phyloP scores from a whole-genome alignment of 306 rosid genomes.

The Biancaea sappan region DNA sequence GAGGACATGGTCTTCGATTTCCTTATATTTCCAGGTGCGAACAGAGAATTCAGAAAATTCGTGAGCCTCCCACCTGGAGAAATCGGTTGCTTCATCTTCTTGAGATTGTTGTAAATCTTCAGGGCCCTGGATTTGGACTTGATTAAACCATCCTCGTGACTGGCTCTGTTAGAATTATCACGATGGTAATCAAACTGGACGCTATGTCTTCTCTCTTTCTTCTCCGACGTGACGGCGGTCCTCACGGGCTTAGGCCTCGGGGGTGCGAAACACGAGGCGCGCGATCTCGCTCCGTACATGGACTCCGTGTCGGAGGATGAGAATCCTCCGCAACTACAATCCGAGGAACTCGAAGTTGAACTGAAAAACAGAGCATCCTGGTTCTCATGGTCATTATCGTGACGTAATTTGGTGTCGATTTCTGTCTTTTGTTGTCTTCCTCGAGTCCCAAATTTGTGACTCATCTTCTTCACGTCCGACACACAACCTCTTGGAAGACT shows the following conservation, averaged over 20 bases:
- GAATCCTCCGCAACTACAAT: conserved; percentile 77
- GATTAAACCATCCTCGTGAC: conserved; percentile 40
- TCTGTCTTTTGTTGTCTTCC: conserved; percentile 26
- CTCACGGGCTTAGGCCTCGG: conserved; percentile 57
- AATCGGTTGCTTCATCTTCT: conserved; percentile 90
- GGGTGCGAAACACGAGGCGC: conserved; percentile 54
- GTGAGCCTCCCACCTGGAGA: conserved; percentile 81
- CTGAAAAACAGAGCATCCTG: conserved; percentile 66
- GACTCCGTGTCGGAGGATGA: conserved; percentile 89
- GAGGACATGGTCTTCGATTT: conserved; percentile 35
- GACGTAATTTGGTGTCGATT: conserved; percentile 38
- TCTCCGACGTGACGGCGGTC: conserved; percentile 45
- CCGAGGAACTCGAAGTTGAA: conserved; percentile 77
- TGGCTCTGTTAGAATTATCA: neutral
- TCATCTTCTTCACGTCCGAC: conserved; percentile 50
- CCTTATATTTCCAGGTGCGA: conserved; percentile 43
- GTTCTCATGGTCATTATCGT: conserved; percentile 32
- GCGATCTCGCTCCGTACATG: conserved; percentile 43
- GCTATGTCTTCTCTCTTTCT: conserved; percentile 43
- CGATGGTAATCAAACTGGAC: conserved; percentile 33
- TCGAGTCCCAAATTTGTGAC: conserved; percentile 24
- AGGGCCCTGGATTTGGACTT: conserved; percentile 75
- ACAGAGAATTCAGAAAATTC: conserved; percentile 70
- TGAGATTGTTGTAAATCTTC: conserved; percentile 76
- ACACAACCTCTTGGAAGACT: conserved; percentile 44